phyloP scores from a whole-genome alignment of 2,329 filamentous ascomycete genomes.

The Sclerotinia trifoliorum region DNA sequence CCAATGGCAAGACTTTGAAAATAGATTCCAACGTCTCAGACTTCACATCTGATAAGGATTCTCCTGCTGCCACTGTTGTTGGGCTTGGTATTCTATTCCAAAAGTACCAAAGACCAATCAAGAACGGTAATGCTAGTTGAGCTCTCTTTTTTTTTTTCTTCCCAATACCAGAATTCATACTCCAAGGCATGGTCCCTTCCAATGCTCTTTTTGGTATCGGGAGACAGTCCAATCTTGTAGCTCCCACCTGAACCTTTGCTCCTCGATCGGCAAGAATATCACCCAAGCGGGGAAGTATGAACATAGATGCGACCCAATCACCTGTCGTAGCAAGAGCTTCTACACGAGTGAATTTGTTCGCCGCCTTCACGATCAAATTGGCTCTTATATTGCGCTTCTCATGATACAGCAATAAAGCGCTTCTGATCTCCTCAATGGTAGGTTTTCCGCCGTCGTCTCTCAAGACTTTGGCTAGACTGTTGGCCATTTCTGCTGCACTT shows the following conservation, averaged over 20 bases:
- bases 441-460: constrained; percentile 15
- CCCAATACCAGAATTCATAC: constrained; percentile 13
- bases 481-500: constrained; percentile 41
- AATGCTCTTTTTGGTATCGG: constrained; percentile 34
- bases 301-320: constrained; percentile 29
- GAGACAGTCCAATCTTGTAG: constrained; percentile 37
- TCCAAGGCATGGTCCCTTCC: constrained; percentile 36
- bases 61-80: background rate
- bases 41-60: background rate
- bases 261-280: constrained; percentile 30
- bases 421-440: background rate
- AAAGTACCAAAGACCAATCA: constrained; percentile 2
- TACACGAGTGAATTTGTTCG: constrained; percentile 32
- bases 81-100: background rate
- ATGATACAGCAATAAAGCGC: constrained; percentile 25
- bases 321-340: constrained; percentile 27
- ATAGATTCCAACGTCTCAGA: background rate
- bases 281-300: constrained; percentile 26
- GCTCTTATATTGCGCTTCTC: constrained; percentile 30
- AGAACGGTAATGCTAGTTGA: constrained; percentile 8
- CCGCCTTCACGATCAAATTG: constrained; percentile 28
- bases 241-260: constrained; percentile 30
- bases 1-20: constrained; percentile 23
- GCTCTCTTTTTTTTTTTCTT: constrained; percentile 18
- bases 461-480: constrained; percentile 31